Conservation (phyloP, 139 green algal genomes). For the Picochlorum sp. region DNA sequence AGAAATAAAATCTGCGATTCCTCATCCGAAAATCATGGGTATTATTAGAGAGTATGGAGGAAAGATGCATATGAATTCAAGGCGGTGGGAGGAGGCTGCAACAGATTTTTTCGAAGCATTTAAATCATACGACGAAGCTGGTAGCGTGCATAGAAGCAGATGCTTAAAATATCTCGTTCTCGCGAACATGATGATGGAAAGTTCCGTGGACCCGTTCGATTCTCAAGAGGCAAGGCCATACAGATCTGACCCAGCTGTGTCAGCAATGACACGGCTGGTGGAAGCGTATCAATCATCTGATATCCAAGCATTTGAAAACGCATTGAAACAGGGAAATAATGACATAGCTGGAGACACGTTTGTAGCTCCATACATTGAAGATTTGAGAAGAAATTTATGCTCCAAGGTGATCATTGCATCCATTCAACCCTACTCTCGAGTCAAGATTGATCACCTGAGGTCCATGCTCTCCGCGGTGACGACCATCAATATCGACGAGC, state of each 20-base stretch:
- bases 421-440: constrained; percentile 78
- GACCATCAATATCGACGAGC: constrained; percentile 62
- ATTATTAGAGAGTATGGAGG: constrained; percentile 95
- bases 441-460: constrained; percentile 73
- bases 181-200: constrained; percentile 97
- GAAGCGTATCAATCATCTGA: constrained; percentile 89
- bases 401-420: constrained; percentile 54
- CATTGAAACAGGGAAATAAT: constrained; percentile 58
- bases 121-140: constrained; percentile 95
- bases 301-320: constrained; percentile 90
- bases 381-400: constrained; percentile 91
- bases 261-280: constrained; percentile 94
- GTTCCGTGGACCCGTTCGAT: constrained; percentile 91
- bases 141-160: constrained; percentile 59
- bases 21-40: constrained; percentile 94
- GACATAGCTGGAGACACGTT: constrained; percentile 94
- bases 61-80: constrained; percentile 97
- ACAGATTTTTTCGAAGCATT: constrained; percentile 99
- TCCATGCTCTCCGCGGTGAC: neutral
- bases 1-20: constrained; percentile 86
- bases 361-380: constrained; percentile 91
- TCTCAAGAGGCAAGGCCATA: constrained; percentile 88
- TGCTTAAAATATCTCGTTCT: constrained; percentile 99
- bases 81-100: constrained; percentile 74
- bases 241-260: constrained; percentile 63